Base-by-base conservation (phyloP, 2,329 filamentous ascomycete genomes). In the Thermothelomyces thermophilus region DNA sequence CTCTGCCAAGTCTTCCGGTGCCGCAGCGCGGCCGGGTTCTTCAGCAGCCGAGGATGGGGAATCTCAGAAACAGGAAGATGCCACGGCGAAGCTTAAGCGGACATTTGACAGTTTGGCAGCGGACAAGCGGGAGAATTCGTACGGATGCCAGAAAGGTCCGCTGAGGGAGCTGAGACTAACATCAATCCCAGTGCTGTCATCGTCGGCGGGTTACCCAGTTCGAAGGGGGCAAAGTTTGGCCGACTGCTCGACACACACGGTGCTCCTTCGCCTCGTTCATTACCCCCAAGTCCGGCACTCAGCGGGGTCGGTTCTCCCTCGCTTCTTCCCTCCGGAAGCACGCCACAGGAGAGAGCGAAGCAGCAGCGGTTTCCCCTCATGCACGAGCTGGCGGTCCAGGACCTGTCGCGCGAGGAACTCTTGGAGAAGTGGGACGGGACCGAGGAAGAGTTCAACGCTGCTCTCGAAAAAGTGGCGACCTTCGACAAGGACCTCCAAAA, bases 391-490 rank as follows among this genome's bases (percentile, higher is more conserved):
- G 80, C 81, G 28, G 72, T 76, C 6, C 67, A 71, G 51, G 75
- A 81, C 13, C 71, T 73, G 55, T 64, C 73, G 1, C 73, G 73
- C 17, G 70, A 75, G 7, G 70, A 75, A 45, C 63, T 84, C 2
- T 63, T 68, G 47, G 64, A 66, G 41, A 75, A 73, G 44, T 81
- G 76, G 71, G 64, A 71, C 1, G 54, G 55, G 2, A 60, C 59
- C 10, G 70, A 73, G 30, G 65, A 72, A n/a, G 80, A 83, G 14
- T 74, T 84, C 56, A 70, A 71, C 48, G 63, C 67, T 3, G 74
- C 74, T 1, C 64, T 84, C 11, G 70, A 76, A 42, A 84, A 83
- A 65, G 77, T 81, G 19, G 80, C 77, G 26, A 74, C 77, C 50
- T 72, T 73, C 47, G 70, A 75, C 50, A 55, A 69, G 4, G 63